phyloP scores from a whole-genome alignment of 768 basidiomycete species.

The Tylopilus vinaceipallidus region DNA sequence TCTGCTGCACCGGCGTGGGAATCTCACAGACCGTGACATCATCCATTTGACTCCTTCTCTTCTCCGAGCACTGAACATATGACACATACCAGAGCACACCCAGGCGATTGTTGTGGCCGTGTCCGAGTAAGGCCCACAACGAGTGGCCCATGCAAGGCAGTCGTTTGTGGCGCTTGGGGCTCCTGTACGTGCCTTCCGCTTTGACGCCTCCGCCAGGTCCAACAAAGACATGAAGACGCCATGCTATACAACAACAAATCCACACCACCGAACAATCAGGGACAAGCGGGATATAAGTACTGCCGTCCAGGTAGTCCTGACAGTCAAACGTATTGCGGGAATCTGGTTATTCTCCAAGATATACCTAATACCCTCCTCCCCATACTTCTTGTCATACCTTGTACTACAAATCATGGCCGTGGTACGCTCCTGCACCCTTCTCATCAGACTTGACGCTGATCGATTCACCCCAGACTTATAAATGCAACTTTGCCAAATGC shows the following conservation, averaged over 20 bases:
- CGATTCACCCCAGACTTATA: conserved; percentile 1
- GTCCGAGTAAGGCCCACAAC: too few species aligned
- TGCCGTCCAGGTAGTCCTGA: not conserved
- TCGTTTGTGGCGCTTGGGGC: conserved; percentile 4
- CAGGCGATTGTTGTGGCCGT: too few species aligned
- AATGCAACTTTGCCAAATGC: conserved; percentile 17
- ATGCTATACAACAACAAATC: not conserved
- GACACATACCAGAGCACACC: too few species aligned
- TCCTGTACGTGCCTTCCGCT: conserved; percentile 1
- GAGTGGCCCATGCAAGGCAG: too few species aligned
- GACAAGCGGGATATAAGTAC: conserved; percentile 13
- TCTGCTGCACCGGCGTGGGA: too few species aligned
- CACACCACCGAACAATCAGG: conserved; percentile 4
- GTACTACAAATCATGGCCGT: conserved; percentile 8
- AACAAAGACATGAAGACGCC: not conserved
- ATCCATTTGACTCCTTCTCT: too few species aligned
- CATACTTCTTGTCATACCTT: not conserved
- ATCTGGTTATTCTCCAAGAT: conserved; percentile 20
- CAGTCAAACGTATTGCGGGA: conserved; percentile 3
- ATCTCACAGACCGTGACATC: too few species aligned
- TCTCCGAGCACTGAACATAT: too few species aligned
- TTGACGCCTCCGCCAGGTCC: conserved; percentile 2
- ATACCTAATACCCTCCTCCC: not conserved
- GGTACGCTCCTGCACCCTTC: not conserved
- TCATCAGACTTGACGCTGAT: not conserved